These are phyloP conservation scores for Pyrus bretschneideri DNA, from an alignment of 306 rosid genomes.

Conservation along the genomic window DNA sequence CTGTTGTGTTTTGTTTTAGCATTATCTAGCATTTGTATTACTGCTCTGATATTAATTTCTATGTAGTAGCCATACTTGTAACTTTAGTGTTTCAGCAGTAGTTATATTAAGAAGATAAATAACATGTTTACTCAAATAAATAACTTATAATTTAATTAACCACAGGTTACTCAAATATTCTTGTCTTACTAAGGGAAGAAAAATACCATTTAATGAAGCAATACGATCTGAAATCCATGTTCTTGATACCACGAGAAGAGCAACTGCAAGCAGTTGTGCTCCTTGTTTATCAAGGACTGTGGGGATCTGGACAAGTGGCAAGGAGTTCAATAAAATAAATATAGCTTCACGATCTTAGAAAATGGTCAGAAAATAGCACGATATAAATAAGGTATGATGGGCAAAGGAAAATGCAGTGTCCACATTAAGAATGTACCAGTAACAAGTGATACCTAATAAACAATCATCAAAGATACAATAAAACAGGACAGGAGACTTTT, in stretches of 20 bases:
- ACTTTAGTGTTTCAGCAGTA: not conserved
- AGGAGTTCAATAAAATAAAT: not conserved
- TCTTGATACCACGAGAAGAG: slow-evolving; percentile 84
- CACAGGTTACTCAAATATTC: slow-evolving; percentile 2
- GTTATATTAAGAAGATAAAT: not conserved
- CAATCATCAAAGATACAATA: not conserved
- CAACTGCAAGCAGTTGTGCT: slow-evolving; percentile 86
- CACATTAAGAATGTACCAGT: not conserved
- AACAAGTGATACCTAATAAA: not conserved
- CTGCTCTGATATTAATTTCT: not conserved
- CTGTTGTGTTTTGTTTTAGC: not conserved
- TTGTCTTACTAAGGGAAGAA: slow-evolving; percentile 4
- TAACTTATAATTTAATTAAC: not conserved
- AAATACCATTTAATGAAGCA: slow-evolving; percentile 78
- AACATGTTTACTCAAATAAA: not conserved
- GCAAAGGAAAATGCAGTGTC: not conserved
- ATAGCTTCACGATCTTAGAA: not conserved
- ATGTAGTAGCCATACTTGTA: not conserved
- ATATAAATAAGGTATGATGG: not conserved
- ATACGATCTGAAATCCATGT: slow-evolving; percentile 96
- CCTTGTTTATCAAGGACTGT: slow-evolving; percentile 92
- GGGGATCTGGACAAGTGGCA: slow-evolving; percentile 55
- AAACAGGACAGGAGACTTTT: not conserved
- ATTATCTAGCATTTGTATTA: not conserved
- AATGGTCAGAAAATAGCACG: not conserved